A percentile compares a stretch with the other conserved stretches of the same genome.
Conservation (phyloP, 371 early-diverging fungal genomes). For the Apophysomyces trapeziformis region DNA sequence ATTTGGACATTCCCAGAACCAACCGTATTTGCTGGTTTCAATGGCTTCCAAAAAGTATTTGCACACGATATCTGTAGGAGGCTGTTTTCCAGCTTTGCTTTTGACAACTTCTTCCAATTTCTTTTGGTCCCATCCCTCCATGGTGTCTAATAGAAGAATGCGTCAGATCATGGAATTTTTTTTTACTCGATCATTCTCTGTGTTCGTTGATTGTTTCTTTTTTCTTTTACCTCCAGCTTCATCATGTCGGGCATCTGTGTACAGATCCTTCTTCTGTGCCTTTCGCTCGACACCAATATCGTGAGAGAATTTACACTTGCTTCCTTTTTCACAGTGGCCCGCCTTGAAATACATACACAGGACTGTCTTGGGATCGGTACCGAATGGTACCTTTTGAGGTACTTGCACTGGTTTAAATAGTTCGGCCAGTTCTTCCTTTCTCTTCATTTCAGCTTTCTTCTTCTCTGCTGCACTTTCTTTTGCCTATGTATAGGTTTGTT, state of each 20-base stretch:
- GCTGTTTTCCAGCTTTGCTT: constrained; percentile 86
- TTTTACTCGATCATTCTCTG: too few species aligned
- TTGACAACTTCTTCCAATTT: constrained; percentile 90
- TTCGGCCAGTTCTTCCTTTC: constrained; percentile 68
- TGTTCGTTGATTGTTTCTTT: too few species aligned
- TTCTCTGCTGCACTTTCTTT: constrained; percentile 36
- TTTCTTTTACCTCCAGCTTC: constrained; percentile 43
- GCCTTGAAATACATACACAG: constrained; percentile 94
- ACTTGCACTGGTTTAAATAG: constrained; percentile 90
- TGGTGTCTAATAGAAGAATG: constrained; percentile 65
- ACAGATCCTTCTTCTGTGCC: constrained; percentile 88
- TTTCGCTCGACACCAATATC: constrained; percentile 91
- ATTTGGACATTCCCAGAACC: constrained; percentile 99
- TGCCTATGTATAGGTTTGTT: constrained; percentile 9
- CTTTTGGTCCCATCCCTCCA: constrained; percentile 95
- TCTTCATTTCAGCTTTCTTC: constrained; percentile 48
- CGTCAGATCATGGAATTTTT: too few species aligned
- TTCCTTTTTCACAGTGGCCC: constrained; percentile 93
- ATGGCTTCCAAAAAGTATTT: constrained; percentile 99
- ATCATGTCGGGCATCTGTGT: constrained; percentile 82
- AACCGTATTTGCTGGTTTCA: constrained; percentile 94
- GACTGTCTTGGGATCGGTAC: constrained; percentile 98
- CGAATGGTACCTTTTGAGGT: constrained; percentile 98
- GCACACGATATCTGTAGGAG: constrained; percentile 98
- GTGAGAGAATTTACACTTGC: constrained; percentile 99